Percentiles rank a stretch among this genome's conserved stretches.
Evolutionary conservation across 2,329 filamentous ascomycete genomes (phyloP).

Genomic region (Myriosclerotinia duriaeana): DNA sequence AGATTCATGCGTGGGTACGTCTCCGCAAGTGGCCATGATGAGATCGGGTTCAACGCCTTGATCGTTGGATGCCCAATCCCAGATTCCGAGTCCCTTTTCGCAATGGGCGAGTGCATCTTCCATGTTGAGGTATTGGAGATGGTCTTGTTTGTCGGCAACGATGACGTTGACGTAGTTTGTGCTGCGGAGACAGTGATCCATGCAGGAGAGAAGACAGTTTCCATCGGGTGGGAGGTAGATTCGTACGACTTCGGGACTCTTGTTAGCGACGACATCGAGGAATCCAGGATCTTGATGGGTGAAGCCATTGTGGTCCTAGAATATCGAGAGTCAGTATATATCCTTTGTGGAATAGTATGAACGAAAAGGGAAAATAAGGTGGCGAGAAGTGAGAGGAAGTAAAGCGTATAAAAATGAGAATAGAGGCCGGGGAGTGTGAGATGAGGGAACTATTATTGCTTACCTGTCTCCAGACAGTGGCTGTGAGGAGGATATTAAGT

Average conservation of each 20-base stretch:
- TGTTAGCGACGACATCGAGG: conserved; percentile 76
- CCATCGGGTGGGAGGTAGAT: conserved; percentile 80
- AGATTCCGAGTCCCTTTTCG: conserved; percentile 76
- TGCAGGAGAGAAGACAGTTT: conserved; percentile 73
- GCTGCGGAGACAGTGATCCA: conserved; percentile 72
- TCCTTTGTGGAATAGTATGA: background rate
- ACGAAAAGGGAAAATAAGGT: background rate
- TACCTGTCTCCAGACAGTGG: conserved; percentile 72
- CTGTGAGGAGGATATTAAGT: conserved; percentile 76
- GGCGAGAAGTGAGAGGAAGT: background rate
- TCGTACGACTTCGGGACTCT: conserved; percentile 74
- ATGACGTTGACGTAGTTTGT: conserved; percentile 80
- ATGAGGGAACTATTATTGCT: conserved; percentile 38
- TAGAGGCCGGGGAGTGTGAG: background rate
- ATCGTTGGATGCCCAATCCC: conserved; percentile 74
- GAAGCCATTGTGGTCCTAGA: conserved; percentile 70
- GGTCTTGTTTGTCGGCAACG: conserved; percentile 77
- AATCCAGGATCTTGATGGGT: conserved; percentile 80
- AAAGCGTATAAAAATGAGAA: background rate
- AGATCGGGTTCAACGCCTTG: conserved; percentile 67
- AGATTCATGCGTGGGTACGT: conserved; percentile 71
- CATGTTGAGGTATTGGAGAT: conserved; percentile 74
- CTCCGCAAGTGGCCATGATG: conserved; percentile 74
- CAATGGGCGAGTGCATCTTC: conserved; percentile 72
- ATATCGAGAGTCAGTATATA: background rate